phyloP scores from a whole-genome alignment of 1,284 basidiomycete genomes.

The Nidula niveotomentosa region DNA sequence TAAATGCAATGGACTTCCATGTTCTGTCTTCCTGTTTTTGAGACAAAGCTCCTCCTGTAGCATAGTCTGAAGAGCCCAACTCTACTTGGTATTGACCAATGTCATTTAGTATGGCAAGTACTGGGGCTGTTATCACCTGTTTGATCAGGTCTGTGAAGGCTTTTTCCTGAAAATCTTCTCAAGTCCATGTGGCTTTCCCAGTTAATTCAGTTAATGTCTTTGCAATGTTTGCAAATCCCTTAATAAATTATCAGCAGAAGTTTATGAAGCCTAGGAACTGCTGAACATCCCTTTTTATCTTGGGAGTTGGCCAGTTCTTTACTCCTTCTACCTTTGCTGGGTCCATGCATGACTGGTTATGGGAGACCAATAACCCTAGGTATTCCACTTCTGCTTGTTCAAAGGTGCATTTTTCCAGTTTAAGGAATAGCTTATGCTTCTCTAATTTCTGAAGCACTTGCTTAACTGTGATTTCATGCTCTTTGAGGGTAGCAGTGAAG shows the following conservation, averaged over 20 bases:
- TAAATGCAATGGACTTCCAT: too few species aligned
- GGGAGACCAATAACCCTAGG: too few species aligned
- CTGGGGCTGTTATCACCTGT: not conserved
- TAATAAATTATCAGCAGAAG: constrained; percentile 36
- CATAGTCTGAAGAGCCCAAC: not conserved
- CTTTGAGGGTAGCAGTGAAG: constrained; percentile 11
- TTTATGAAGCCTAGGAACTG: constrained; percentile 17
- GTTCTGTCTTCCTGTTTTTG: not conserved
- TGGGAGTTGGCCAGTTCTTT: constrained; percentile 13
- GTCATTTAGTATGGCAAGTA: not conserved
- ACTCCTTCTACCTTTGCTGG: constrained; percentile 20
- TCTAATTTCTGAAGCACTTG: constrained; percentile 32
- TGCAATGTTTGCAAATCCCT: not conserved
- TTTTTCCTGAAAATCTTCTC: too few species aligned
- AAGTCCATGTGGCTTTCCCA: not conserved
- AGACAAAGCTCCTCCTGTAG: not conserved
- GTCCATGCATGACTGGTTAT: too few species aligned
- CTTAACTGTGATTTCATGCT: constrained; percentile 6
- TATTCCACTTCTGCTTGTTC: too few species aligned
- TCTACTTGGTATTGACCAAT: not conserved
- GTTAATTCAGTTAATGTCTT: not conserved
- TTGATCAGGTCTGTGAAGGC: too few species aligned
- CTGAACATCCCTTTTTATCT: constrained; percentile 13
- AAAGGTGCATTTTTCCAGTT: constrained; percentile 39
- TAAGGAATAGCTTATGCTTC: constrained; percentile 27